Conservation (phyloP, 2,329 filamentous ascomycete genomes). For the Erysiphe pulchra region DNA sequence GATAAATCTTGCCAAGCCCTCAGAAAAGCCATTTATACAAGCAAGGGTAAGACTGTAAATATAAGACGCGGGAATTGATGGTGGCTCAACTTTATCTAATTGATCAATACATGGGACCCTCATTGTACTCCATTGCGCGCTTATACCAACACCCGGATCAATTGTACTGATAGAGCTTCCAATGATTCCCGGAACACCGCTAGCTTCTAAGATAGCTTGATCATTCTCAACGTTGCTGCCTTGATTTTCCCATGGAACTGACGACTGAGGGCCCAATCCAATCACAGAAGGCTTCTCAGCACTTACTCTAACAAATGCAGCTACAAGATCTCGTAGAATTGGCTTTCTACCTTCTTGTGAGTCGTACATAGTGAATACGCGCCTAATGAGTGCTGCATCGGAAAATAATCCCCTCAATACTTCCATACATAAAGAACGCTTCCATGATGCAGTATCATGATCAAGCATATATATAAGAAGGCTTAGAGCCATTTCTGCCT, state of each 20-base stretch:
- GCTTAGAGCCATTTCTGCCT: constrained; percentile 63
- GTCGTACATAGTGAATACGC: constrained; percentile 64
- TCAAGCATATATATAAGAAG: constrained; percentile 71
- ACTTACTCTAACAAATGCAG: constrained; percentile 73
- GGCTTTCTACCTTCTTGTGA: constrained; percentile 42
- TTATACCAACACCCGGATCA: constrained; percentile 49
- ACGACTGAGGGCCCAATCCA: constrained; percentile 70
- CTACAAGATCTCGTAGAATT: constrained; percentile 59
- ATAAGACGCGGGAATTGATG: constrained; percentile 70
- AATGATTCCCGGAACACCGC: constrained; percentile 70
- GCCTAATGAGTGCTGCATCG: constrained; percentile 51
- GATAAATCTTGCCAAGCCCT: constrained; percentile 80
- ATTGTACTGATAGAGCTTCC: constrained; percentile 41
- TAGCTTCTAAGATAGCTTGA: constrained; percentile 71
- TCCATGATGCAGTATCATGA: constrained; percentile 65
- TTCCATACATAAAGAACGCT: constrained; percentile 72
- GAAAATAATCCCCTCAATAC: constrained; percentile 67
- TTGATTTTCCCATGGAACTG: constrained; percentile 40
- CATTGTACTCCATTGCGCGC: constrained; percentile 71
- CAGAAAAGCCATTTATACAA: constrained; percentile 73
- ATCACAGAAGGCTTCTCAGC: constrained; percentile 79
- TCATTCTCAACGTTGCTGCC: constrained; percentile 37
- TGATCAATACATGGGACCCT: constrained; percentile 79
- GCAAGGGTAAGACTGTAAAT: constrained; percentile 71
- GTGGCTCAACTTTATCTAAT: constrained; percentile 73